Evolutionary conservation across 768 basidiomycete genomes (phyloP), one percentile per base, ranked within the genome.

Genomic region (Kwoniella shandongensis): DNA sequence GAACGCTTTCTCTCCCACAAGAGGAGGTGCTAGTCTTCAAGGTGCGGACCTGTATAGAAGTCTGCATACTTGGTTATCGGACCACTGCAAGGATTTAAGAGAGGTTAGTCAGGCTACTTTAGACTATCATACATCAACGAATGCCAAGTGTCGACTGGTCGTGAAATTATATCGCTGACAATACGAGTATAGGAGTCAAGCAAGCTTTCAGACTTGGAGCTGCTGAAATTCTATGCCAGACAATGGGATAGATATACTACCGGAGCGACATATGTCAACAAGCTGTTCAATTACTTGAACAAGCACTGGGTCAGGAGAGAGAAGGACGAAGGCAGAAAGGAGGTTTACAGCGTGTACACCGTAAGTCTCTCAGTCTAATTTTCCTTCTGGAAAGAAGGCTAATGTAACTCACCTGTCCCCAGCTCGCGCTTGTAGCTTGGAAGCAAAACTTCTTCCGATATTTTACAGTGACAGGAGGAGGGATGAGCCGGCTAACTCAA

Each of bases 291-390:
- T 2, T 98, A 98, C 79, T 83, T 99, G 55, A 98, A 99, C 78
- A 89, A 94, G 49, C 92, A 98, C 78, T 99, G 96, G 96, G 94
- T 99, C 41, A 94, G 93, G 80, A 83, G 94, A 50, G 96, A 99
- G 76, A 85, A 93, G 71, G 94, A 98, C 68, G 94, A 98, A 76
- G 96, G 96, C 15, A 82, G 93, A 68, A 93, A 90, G 78, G 88
- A 86, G 40, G 88, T 98, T 20, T 98, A 97, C 79, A 86, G 86
- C 1, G 90, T 99, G 18, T 98, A 98, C 74, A 99, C 94, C 25
- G 93, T 94, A 64, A 72, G 87, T 79, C 4, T 32, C 12, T 39
- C 10, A 0, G n/a, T 39, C 39, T 26, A 6, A 39, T 36, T 18
- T 10, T n/a, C 48, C n/a, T n/a, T n/a, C n/a, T n/a, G n/a, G n/a